Conservation (phyloP, 2,329 filamentous ascomycete genomes). For the Lecanicillium sp. region DNA sequence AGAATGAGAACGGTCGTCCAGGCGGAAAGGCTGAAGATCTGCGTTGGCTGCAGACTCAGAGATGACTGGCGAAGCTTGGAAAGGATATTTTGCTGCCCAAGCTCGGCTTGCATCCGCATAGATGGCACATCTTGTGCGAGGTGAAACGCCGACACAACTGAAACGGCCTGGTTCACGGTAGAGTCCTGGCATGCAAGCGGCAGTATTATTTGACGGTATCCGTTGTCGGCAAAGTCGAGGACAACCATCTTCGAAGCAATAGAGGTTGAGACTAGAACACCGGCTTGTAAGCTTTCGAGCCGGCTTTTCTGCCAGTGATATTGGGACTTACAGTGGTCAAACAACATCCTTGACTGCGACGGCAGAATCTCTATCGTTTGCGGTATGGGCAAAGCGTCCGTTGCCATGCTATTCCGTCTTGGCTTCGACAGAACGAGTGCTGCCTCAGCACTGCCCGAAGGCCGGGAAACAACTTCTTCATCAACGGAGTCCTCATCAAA, state of each 20-base stretch:
- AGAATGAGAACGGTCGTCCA: slow-evolving; percentile 29
- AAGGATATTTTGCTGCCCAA: slow-evolving; percentile 26
- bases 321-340: slow-evolving; percentile 23
- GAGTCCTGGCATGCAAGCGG: slow-evolving; percentile 30
- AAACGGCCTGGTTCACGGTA: slow-evolving; percentile 26
- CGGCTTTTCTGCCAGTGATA: not conserved
- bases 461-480: too few relatives aligned
- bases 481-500: too few relatives aligned
- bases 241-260: slow-evolving; percentile 33
- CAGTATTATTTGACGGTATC: slow-evolving; percentile 29
- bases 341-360: slow-evolving; percentile 24
- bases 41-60: slow-evolving; percentile 15
- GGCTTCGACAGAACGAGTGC: not conserved
- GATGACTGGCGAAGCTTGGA: slow-evolving; percentile 25
- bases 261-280: slow-evolving; percentile 21
- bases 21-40: slow-evolving; percentile 27
- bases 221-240: slow-evolving; percentile 25
- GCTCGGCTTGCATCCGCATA: slow-evolving; percentile 22
- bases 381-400: too few relatives aligned
- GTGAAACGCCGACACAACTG: slow-evolving; percentile 31
- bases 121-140: slow-evolving; percentile 22
- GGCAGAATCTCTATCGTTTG: slow-evolving; percentile 15
- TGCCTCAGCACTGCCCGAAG: not conserved
- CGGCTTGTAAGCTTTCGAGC: slow-evolving; percentile 3
- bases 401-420: slow-evolving; percentile 12